These are phyloP conservation scores for Pholiota conissans DNA, from an alignment of 768 basidiomycete species.

Conservation along the genomic window DNA sequence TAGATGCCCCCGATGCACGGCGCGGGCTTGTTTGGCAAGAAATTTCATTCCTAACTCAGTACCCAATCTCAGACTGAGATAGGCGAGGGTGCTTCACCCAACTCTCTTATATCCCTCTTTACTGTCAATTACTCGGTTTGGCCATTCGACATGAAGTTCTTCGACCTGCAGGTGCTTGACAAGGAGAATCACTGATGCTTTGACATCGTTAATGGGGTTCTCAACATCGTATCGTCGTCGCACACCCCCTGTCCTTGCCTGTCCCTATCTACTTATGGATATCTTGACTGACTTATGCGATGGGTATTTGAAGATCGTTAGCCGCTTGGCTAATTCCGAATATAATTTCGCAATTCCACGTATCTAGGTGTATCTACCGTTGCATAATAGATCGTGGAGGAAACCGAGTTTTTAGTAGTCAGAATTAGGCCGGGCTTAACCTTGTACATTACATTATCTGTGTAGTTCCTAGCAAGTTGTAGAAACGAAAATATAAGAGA, in stretches of 20 bases:
- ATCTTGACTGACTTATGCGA: conserved; percentile 5
- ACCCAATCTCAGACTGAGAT: too few relatives aligned
- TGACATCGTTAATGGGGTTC: background rate
- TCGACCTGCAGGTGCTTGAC: background rate
- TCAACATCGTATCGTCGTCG: background rate
- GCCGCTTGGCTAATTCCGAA: conserved; percentile 19
- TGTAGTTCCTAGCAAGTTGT: too few relatives aligned
- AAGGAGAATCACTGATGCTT: background rate
- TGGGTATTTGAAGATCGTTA: conserved; percentile 14
- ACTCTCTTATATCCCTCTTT: background rate
- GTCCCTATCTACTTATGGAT: background rate
- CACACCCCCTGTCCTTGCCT: background rate
- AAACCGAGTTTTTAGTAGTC: too few relatives aligned
- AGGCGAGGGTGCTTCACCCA: too few relatives aligned
- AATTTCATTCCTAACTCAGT: conserved; percentile 1
- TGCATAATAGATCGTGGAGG: too few relatives aligned
- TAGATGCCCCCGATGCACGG: too few relatives aligned
- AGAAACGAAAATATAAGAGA: background rate
- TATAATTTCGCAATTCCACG: background rate
- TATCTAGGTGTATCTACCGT: background rate
- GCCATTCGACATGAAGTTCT: background rate
- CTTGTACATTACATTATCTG: too few relatives aligned
- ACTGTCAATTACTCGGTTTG: background rate
- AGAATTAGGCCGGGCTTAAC: too few relatives aligned
- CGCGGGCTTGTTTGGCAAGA: conserved; percentile 1